These are phyloP conservation scores for Globisporangium perplexum DNA, from an alignment of 352 stramenopile genomes.

Conservation along the genomic window DNA sequence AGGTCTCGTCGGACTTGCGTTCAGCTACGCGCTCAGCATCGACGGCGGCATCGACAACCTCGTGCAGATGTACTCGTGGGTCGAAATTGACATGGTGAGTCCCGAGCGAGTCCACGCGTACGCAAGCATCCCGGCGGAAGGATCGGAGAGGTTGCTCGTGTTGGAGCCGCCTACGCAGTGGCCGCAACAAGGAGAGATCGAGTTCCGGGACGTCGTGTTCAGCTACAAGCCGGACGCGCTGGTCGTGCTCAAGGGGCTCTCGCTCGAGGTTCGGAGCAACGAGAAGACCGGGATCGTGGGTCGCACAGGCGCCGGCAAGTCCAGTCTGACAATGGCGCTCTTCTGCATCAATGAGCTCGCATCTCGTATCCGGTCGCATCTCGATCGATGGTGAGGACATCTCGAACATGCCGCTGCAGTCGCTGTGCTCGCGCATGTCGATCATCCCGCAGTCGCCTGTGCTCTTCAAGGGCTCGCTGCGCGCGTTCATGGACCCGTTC, in stretches of 20 bases:
- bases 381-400: background rate
- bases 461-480: constrained; percentile 83
- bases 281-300: constrained; percentile 93
- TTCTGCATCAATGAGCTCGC: constrained; percentile 92
- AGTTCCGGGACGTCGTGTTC: constrained; percentile 61
- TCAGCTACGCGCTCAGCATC: constrained; percentile 84
- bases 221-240: constrained; percentile 11
- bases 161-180: constrained; percentile 44
- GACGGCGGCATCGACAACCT: constrained; percentile 71
- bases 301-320: constrained; percentile 84
- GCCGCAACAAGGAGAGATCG: constrained; percentile 49
- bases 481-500: constrained; percentile 85
- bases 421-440: constrained; percentile 40
- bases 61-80: constrained; percentile 36
- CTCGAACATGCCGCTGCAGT: background rate
- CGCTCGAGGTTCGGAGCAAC: constrained; percentile 41
- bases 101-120: constrained; percentile 47
- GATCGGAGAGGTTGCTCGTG: constrained; percentile 2
- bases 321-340: constrained; percentile 86
- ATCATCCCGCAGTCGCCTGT: constrained; percentile 64
- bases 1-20: constrained; percentile 78
- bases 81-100: constrained; percentile 54
- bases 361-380: constrained; percentile 26
- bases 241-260: constrained; percentile 21
- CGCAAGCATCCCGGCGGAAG: constrained; percentile 17